phyloP scores from a whole-genome alignment of 1,284 basidiomycete species.

The Apiotrichum domesticum region DNA sequence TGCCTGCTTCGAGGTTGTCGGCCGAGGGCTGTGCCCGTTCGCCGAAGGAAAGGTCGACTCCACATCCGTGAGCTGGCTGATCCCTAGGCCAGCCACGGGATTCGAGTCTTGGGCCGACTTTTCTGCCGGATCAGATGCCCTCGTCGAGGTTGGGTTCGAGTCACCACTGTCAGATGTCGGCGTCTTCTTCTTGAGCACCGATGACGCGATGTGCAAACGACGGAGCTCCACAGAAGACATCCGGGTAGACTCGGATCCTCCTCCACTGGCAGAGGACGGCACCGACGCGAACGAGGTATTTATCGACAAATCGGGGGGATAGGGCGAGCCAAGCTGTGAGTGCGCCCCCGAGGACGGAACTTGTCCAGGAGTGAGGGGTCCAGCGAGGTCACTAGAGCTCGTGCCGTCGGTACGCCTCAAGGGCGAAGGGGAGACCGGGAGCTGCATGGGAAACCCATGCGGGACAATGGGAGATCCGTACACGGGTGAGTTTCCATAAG shows the following conservation, averaged over 20 bases:
- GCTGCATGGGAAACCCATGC: not conserved
- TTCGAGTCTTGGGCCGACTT: not conserved
- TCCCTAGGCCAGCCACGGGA: slow-evolving; percentile 11
- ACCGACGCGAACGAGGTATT: not conserved
- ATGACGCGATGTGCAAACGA: slow-evolving; percentile 30
- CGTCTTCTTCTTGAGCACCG: slow-evolving; percentile 31
- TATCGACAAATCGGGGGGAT: slow-evolving; percentile 12
- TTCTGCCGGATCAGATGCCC: not conserved
- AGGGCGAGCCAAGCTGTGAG: slow-evolving; percentile 11
- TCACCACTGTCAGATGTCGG: slow-evolving; percentile 15
- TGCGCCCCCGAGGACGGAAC: not conserved
- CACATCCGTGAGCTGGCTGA: slow-evolving; percentile 2
- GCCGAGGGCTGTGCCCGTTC: not conserved
- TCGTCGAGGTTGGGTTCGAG: slow-evolving; percentile 2
- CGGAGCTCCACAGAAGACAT: slow-evolving; percentile 24
- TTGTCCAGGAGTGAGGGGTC: slow-evolving; percentile 32
- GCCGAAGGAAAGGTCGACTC: slow-evolving; percentile 11
- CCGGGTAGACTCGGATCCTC: not conserved
- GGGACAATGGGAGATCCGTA: slow-evolving; percentile 1
- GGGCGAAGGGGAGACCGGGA: slow-evolving; percentile 1
- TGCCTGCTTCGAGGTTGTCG: not conserved
- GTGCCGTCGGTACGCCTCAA: slow-evolving; percentile 4
- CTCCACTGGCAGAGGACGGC: not conserved
- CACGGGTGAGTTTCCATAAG: not conserved
- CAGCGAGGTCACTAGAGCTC: slow-evolving; percentile 22